phyloP scores from a whole-genome alignment of 805 yeast species.

The Teunomyces pallodes region DNA sequence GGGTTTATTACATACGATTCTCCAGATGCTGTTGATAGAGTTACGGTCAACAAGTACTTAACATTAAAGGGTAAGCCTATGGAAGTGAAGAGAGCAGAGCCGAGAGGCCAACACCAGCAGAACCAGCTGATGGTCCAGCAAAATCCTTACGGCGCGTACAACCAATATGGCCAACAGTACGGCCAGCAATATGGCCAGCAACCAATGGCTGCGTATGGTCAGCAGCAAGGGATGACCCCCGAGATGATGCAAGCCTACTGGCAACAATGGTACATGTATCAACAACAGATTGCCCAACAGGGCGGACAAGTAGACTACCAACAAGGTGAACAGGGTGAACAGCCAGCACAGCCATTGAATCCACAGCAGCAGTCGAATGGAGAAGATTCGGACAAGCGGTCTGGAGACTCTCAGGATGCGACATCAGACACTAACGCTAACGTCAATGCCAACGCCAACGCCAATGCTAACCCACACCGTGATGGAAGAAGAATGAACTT shows the following conservation, averaged over 20 bases:
- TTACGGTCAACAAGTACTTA: slow-evolving; percentile 76
- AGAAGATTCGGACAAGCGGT: slow-evolving; percentile 6
- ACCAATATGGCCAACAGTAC: slow-evolving; percentile 25
- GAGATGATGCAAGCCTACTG: slow-evolving; percentile 65
- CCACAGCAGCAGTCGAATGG: slow-evolving; percentile 37
- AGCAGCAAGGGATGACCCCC: slow-evolving; percentile 32
- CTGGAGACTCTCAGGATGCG: slow-evolving; percentile 2
- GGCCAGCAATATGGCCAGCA: slow-evolving; percentile 23
- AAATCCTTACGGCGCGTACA: slow-evolving; percentile 25
- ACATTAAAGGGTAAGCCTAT: slow-evolving; percentile 81
- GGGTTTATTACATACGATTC: slow-evolving; percentile 96
- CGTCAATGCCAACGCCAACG: slow-evolving; percentile 24
- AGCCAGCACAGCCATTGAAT: slow-evolving; percentile 39
- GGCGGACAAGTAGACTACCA: slow-evolving; percentile 22
- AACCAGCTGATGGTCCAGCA: slow-evolving; percentile 23
- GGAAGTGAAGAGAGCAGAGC: slow-evolving; percentile 83
- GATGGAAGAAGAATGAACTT: slow-evolving; percentile 33
- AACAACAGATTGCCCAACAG: slow-evolving; percentile 45
- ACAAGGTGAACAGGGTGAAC: slow-evolving; percentile 16
- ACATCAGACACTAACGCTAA: slow-evolving; percentile 25
- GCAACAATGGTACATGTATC: slow-evolving; percentile 64
- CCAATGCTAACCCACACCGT: slow-evolving; percentile 19
- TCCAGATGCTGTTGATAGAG: slow-evolving; percentile 89
- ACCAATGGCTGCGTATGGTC: slow-evolving; percentile 21
- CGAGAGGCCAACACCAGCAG: slow-evolving; percentile 65